Conservation (phyloP, 2,329 filamentous ascomycete species). For the Colletotrichum simmondsii region DNA sequence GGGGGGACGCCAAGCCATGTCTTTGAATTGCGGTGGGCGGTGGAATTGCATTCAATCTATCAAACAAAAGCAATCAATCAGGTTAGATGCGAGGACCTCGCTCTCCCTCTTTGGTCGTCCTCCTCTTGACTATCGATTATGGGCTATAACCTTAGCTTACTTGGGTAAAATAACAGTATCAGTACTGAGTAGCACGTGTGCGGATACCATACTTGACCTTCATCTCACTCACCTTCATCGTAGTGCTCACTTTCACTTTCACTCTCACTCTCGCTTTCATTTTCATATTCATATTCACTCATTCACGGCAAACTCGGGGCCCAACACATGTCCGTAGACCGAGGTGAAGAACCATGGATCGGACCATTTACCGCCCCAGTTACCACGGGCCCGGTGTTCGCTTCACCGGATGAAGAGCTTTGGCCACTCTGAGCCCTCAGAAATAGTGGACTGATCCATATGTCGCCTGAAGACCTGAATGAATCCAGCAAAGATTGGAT, state of each 20-base stretch:
- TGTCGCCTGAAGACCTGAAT: not conserved
- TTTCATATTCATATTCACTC: not conserved
- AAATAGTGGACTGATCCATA: slow-evolving; percentile 14
- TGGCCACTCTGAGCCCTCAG: not conserved
- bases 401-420: not conserved
- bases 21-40: slow-evolving; percentile 7
- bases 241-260: not conserved
- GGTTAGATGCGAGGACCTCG: not conserved
- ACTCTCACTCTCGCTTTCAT: not conserved
- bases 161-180: not conserved
- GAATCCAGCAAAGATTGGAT: not conserved
- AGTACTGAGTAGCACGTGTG: not conserved
- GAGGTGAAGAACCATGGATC: not conserved
- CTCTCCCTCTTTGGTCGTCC: not conserved
- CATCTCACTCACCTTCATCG: not conserved
- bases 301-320: not conserved
- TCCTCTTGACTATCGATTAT: not conserved
- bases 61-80: not conserved
- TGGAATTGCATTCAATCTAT: not conserved
- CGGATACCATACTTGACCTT: not conserved
- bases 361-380: not conserved
- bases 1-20: slow-evolving; percentile 23
- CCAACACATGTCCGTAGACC: not conserved
- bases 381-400: slow-evolving; percentile 1
- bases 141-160: not conserved